Evolutionary conservation across 805 yeast genomes (phyloP), one percentile per base, ranked within the genome.

Genomic region (Ogataea neopini): DNA sequence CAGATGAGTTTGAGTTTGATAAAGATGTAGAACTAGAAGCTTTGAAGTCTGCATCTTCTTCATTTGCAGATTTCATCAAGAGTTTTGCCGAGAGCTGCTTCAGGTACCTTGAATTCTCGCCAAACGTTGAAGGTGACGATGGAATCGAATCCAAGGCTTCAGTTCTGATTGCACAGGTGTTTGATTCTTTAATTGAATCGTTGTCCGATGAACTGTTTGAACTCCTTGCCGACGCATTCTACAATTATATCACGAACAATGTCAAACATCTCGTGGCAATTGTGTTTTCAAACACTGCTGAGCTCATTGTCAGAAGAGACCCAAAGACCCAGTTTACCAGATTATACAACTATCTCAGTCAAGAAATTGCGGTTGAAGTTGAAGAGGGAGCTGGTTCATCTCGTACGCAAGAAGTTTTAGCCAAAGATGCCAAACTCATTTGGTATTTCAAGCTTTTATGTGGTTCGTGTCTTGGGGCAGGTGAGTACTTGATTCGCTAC

Each of bases 301-400:
- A 91, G 7, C 76, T 85, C 0, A 66, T 92, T 38, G 81, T 86
- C 2, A 81, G 83, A 51, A 77, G 88, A 36, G 81, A 83, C 40
- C 83, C 89, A 0, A 57, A 61, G 8, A 56, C 61, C 4, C 71
- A 77, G 9, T 76, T 83, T 51, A 67, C 72, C 1, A 65, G 63
- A 37, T 62, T 80, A 22, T 73, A 77, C 30, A 63, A 70, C 0
- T 58, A 72, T n/a, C 64, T 86, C 15, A 67, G 75, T 40, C 71
- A 71, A 4, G 75, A 75, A 44, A 81, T 91, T 20, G 70, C 73
- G 30, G 80, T 75, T 28, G 96, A 92, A 60, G 73, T 92, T 17
- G 88, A 83, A 53, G 86, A 91, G 53, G 86, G 81, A 2, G 97
- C 97, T 0, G 98, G 97, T 3, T 67, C 77, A 1, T 70, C 83